Base-by-base conservation (phyloP, 768 basidiomycete genomes). In the Boletellus sp. region DNA sequence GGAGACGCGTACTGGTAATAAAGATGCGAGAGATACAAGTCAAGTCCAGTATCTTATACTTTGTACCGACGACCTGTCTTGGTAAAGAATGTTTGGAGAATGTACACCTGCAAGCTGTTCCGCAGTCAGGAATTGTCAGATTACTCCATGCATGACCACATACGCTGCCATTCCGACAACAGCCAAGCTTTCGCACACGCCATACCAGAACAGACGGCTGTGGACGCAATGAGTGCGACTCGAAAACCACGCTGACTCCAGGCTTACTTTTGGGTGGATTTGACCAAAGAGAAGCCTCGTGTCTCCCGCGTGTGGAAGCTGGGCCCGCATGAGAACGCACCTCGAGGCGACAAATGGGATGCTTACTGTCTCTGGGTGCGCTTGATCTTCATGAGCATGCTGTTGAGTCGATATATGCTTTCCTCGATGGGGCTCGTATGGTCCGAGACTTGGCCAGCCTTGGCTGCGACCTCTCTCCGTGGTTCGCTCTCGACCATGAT, bases 401-500 rank as follows among this genome's bases (percentile, higher is more conserved):
- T 86, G 55, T 83, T 92, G 50, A 99, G 74, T 48, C 91, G 82
- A 73, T 91, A 97, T 45, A 97, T 86, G 65, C 91, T 94, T 75
- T 99, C 96, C 71, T 98, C 95, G 48, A 99, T 73, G 10, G 88
- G 83, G 46, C 81, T 90, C 22, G 96, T 97, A 58, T 98, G 96
- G 53, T 97, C 94, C 12, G 87, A 74, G 33, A 99, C 82, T 68
- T 92, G 89, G 13, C 85, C 85, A 4, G 88, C 80, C 67, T 93
- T 94, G 9, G 87, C 90, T 3, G 94, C 90, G 3, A 93, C 79
- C 61, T 93, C 86, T 44, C 92, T 76, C 44, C 96, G 77, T 2
- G 96, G 96, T 65, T 98, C 95, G 53, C 88, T 93, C 78, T 99
- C 96, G 41, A 93, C 92, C 93, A 97, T 94, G 70, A 99, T 98